Percentiles rank a stretch among this genome's conserved stretches.
Evolutionary conservation across 2,329 filamentous ascomycete species (phyloP).

Genomic region (Diaporthe australafricana): DNA sequence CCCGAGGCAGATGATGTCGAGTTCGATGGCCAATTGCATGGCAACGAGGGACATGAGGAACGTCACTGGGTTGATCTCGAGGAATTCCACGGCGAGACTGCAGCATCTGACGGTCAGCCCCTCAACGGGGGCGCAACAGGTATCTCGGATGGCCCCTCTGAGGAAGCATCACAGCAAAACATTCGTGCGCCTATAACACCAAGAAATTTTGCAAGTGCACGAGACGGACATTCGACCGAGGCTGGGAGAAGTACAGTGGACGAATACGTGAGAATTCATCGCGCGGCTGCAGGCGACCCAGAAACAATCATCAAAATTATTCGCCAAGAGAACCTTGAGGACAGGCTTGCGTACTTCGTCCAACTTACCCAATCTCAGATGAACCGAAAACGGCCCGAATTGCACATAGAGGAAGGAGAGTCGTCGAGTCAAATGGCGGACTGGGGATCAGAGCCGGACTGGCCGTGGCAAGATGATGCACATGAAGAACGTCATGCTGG

Average conservation of each 20-base stretch:
- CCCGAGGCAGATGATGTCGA: conserved; percentile 30
- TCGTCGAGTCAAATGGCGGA: conserved; percentile 16
- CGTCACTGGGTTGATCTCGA: neutral
- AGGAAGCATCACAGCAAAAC: neutral
- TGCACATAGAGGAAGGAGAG: conserved; percentile 16
- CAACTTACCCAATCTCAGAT: conserved; percentile 58
- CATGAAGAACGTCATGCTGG: conserved; percentile 25
- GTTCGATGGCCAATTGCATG: conserved; percentile 12
- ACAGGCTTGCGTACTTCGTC: conserved; percentile 70
- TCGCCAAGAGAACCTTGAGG: conserved; percentile 68
- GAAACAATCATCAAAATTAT: conserved; percentile 71
- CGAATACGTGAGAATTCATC: conserved; percentile 67
- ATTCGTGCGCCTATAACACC: neutral
- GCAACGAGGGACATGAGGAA: conserved; percentile 13
- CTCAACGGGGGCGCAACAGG: neutral
- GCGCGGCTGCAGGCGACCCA: conserved; percentile 69
- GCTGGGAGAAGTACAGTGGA: conserved; percentile 46
- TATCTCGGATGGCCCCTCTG: neutral
- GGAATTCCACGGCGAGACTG: neutral
- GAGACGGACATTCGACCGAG: neutral
- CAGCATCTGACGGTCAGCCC: conserved; percentile 6
- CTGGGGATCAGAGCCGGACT: conserved; percentile 32
- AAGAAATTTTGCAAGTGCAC: no score
- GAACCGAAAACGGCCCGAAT: conserved; percentile 37
- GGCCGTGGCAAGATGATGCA: conserved; percentile 34